Conservation (phyloP, 2,329 filamentous ascomycete species). For the Cladosporium sp. region DNA sequence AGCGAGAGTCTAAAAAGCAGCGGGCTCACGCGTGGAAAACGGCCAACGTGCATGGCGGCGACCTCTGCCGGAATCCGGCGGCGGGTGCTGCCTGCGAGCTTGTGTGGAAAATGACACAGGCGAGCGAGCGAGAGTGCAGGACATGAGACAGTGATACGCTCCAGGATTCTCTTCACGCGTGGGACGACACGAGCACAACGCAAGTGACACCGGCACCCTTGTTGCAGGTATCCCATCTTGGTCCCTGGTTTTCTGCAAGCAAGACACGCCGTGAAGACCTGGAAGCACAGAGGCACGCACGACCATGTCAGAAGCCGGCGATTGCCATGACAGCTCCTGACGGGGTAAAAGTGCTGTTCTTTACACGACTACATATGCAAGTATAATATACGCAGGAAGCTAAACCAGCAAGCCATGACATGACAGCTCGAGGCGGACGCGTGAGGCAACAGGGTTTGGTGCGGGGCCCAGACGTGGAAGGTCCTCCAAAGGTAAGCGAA, state of each 20-base stretch:
- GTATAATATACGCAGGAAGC: too few relatives aligned
- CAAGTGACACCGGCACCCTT: not conserved
- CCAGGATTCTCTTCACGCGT: not conserved
- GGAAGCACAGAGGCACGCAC: not conserved
- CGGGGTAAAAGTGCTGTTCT: too few relatives aligned
- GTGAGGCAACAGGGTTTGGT: not conserved
- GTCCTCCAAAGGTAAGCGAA: too few relatives aligned
- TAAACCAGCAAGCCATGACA: not conserved
- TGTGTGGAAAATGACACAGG: too few relatives aligned
- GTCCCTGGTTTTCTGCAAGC: not conserved
- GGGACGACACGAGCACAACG: not conserved
- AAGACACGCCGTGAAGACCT: not conserved
- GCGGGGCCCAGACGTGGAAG: too few relatives aligned
- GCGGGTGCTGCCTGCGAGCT: not conserved
- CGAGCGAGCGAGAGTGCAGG: not conserved
- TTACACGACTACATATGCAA: too few relatives aligned
- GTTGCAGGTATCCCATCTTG: not conserved
- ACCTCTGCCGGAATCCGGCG: not conserved
- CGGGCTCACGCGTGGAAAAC: not conserved
- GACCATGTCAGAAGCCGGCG: not conserved
- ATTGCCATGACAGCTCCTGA: not conserved
- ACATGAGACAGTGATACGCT: too few relatives aligned
- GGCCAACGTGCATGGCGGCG: not conserved
- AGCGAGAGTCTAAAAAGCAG: not conserved
- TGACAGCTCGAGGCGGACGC: not conserved